Conservation (phyloP, 2,329 filamentous ascomycete species). For the Cytospora piceae region DNA sequence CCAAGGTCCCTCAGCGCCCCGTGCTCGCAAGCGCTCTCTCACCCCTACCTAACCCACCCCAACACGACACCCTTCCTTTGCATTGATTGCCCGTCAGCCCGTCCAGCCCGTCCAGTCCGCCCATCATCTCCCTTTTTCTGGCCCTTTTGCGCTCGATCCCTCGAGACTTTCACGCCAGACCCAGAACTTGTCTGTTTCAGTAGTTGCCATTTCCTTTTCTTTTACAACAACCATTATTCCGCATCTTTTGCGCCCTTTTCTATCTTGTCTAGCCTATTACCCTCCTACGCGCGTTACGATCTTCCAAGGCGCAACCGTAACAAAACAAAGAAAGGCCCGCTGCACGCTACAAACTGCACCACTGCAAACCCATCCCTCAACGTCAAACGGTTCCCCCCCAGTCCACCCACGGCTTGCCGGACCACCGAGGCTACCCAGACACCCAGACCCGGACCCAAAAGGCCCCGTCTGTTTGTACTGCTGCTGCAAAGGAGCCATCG, state of each 20-base stretch:
- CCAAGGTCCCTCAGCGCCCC: conserved; percentile 4
- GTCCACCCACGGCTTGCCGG: background rate
- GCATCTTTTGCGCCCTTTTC: background rate
- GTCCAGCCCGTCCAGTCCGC: background rate
- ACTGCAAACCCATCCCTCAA: conserved; percentile 23
- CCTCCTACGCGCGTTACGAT: conserved; percentile 13
- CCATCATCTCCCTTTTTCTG: conserved; percentile 16
- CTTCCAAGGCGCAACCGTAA: conserved; percentile 2
- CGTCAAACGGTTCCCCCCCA: conserved; percentile 14
- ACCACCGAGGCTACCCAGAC: conserved; percentile 7
- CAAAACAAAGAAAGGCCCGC: conserved; percentile 3
- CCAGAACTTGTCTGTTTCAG: conserved; percentile 28
- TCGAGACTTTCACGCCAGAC: conserved; percentile 24
- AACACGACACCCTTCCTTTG: conserved; percentile 1
- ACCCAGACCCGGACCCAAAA: conserved; percentile 7
- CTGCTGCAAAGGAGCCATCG: conserved; percentile 3
- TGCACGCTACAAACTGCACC: conserved; percentile 22
- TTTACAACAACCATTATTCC: conserved; percentile 18
- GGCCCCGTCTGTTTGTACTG: conserved; percentile 1
- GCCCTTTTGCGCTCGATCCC: conserved; percentile 28
- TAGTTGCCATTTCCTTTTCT: conserved; percentile 21
- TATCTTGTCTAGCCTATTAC: conserved; percentile 7
- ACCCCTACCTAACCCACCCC: conserved; percentile 4
- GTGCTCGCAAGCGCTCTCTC: background rate
- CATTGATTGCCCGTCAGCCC: conserved; percentile 4